phyloP scores from a whole-genome alignment of 495 filamentous ascomycete species.

The Aspergillus funiculosus region DNA sequence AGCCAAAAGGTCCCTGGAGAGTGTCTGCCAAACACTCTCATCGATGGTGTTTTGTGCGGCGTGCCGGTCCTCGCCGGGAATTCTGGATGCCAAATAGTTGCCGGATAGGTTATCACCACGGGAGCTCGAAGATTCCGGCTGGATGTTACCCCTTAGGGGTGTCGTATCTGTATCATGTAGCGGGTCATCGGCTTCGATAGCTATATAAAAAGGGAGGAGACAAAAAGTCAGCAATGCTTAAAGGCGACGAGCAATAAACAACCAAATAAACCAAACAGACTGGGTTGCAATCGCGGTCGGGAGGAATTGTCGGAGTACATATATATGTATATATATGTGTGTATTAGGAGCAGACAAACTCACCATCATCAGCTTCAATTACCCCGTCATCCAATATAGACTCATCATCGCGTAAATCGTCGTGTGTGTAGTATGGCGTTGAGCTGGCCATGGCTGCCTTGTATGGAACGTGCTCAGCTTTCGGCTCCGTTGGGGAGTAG shows the following conservation, averaged over 20 bases:
- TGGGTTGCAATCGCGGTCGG: too few relatives aligned
- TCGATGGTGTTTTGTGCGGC: slow-evolving; percentile 92
- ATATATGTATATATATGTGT: too few relatives aligned
- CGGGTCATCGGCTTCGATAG: slow-evolving; percentile 93
- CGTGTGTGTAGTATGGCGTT: slow-evolving; percentile 33
- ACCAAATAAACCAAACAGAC: not conserved
- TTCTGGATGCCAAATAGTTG: slow-evolving; percentile 77
- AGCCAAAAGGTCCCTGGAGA: slow-evolving; percentile 82
- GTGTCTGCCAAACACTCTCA: slow-evolving; percentile 91
- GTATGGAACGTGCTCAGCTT: not conserved
- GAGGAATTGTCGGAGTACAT: too few relatives aligned
- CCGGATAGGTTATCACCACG: slow-evolving; percentile 39
- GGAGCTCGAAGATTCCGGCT: slow-evolving; percentile 45
- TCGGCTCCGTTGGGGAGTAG: not conserved
- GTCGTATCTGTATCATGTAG: slow-evolving; percentile 63
- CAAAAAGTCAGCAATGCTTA: not conserved
- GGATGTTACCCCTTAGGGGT: slow-evolving; percentile 76
- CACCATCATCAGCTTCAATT: slow-evolving; percentile 96
- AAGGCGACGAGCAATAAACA: not conserved
- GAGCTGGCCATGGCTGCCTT: slow-evolving; percentile 40
- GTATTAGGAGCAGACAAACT: slow-evolving; percentile 7
- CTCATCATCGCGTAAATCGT: slow-evolving; percentile 45
- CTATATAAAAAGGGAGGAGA: slow-evolving; percentile 19
- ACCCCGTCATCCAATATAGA: slow-evolving; percentile 79
- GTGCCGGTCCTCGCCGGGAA: slow-evolving; percentile 90